Evolutionary conservation across 1,284 basidiomycete species (phyloP).

Genomic region (Tilletiopsis washingtonensis): DNA sequence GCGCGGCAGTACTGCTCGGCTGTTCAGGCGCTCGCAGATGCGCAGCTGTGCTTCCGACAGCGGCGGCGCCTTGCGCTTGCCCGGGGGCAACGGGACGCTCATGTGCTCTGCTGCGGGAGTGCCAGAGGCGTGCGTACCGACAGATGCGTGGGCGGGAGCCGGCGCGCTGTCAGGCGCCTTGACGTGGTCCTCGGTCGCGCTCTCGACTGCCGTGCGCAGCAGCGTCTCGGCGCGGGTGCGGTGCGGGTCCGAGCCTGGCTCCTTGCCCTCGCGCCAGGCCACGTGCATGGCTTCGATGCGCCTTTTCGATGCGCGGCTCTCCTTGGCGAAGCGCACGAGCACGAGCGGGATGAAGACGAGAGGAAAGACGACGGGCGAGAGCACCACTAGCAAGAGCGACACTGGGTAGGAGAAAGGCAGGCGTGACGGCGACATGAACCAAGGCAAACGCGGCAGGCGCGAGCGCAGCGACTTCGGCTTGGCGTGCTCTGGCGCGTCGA

Average conservation of each 20-base stretch:
- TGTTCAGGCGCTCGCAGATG: conserved; percentile 19
- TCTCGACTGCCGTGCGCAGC: background rate
- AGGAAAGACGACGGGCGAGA: conserved; percentile 23
- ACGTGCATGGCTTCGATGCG: conserved; percentile 15
- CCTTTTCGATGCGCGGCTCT: conserved; percentile 6
- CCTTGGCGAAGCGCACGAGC: conserved; percentile 12
- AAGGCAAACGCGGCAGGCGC: no score
- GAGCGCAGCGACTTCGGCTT: background rate
- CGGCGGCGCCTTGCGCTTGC: conserved; percentile 4
- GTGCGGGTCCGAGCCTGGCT: background rate
- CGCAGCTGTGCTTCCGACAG: conserved; percentile 10
- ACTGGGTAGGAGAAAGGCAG: conserved; percentile 24
- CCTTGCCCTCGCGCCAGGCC: conserved; percentile 14
- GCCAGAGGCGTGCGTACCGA: background rate
- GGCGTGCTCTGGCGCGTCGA: background rate
- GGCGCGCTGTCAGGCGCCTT: conserved; percentile 8
- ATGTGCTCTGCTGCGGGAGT: background rate
- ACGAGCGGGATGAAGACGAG: conserved; percentile 21
- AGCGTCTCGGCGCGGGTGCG: background rate
- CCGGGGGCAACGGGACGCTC: background rate
- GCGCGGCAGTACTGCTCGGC: conserved; percentile 9
- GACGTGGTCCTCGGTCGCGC: background rate
- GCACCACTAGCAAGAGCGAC: conserved; percentile 24
- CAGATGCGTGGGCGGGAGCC: background rate
- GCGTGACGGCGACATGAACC: conserved; percentile 26